A percentile compares a stretch with the other conserved stretches of the same genome.
Evolutionary conservation across 1,284 basidiomycete genomes (phyloP).

Genomic region (Malassezia pachydermatis): DNA sequence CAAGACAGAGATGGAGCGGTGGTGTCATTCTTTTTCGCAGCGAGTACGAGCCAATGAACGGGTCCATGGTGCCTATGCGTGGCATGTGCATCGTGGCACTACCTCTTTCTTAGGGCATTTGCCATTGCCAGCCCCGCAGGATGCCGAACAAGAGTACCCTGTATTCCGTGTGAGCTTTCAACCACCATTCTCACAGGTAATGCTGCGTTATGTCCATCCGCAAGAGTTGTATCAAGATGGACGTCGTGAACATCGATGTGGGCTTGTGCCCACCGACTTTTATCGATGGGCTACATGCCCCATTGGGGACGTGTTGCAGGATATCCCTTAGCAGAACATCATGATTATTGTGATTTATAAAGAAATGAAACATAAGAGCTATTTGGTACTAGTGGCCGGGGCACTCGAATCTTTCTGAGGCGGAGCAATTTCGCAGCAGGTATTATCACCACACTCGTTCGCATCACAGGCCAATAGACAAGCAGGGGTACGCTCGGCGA

Average conservation of each 20-base stretch:
- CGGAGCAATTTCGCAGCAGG: constrained; percentile 24
- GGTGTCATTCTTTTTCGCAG: background rate
- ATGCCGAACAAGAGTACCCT: constrained; percentile 17
- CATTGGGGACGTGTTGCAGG: background rate
- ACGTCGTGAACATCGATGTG: constrained; percentile 13
- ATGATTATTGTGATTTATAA: background rate
- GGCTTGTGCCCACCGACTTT: constrained; percentile 14
- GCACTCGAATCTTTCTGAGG: no score
- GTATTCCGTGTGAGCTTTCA: constrained; percentile 31
- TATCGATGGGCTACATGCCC: constrained; percentile 14
- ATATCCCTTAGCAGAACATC: background rate
- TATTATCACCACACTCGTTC: constrained; percentile 34
- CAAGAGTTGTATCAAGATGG: constrained; percentile 12
- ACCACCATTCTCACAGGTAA: constrained; percentile 25
- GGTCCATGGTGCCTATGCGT: constrained; percentile 4
- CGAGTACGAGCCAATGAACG: constrained; percentile 1
- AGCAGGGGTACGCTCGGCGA: constrained; percentile 29
- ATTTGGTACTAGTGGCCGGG: background rate
- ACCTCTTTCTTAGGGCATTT: constrained; percentile 10
- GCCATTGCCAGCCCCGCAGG: background rate
- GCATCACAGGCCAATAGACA: constrained; percentile 39
- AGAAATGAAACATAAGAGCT: background rate
- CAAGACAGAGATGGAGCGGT: constrained; percentile 5
- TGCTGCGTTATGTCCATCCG: constrained; percentile 8
- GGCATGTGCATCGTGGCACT: constrained; percentile 17